phyloP scores from a whole-genome alignment of 2,329 filamentous ascomycete genomes.

The Trematosphaeria pertusa region DNA sequence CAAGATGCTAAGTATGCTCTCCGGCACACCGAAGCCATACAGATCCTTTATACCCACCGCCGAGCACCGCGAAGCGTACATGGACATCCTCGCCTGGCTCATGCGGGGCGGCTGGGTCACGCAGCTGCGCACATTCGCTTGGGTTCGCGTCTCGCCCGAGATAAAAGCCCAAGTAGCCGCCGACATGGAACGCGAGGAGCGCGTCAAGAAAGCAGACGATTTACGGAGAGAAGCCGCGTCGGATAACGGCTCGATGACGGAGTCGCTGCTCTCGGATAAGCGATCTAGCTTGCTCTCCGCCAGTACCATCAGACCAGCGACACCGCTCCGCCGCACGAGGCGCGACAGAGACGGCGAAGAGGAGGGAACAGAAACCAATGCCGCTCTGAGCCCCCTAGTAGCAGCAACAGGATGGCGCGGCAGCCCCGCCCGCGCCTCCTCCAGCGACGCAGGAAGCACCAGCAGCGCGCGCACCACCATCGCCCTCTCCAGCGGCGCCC shows the following conservation, averaged over 20 bases:
- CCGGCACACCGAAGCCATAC: slow-evolving; percentile 80
- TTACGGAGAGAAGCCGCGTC: slow-evolving; percentile 34
- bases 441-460: slow-evolving; percentile 44
- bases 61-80: slow-evolving; percentile 84
- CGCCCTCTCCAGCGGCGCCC: slow-evolving; percentile 24
- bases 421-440: slow-evolving; percentile 32
- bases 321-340: slow-evolving; percentile 35
- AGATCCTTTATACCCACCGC: slow-evolving; percentile 85
- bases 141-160: slow-evolving; percentile 82
- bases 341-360: slow-evolving; percentile 15
- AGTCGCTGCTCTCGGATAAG: slow-evolving; percentile 40
- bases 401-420: slow-evolving; percentile 32
- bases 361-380: slow-evolving; percentile 21
- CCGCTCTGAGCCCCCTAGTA: slow-evolving; percentile 34
- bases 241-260: slow-evolving; percentile 39
- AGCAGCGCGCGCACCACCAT: slow-evolving; percentile 46
- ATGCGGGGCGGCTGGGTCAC: slow-evolving; percentile 93
- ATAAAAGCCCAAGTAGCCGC: slow-evolving; percentile 82
- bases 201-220: slow-evolving; percentile 39
- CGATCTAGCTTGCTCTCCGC: slow-evolving; percentile 37
- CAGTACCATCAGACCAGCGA: slow-evolving; percentile 32
- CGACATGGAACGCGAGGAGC: slow-evolving; percentile 62
- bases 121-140: slow-evolving; percentile 89
- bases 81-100: slow-evolving; percentile 92
- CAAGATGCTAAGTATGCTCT: slow-evolving; percentile 86